A percentile compares a stretch with the other conserved stretches of the same genome.
Conservation (phyloP, 352 stramenopile genomes). For the Globisporangium orthogonon region DNA sequence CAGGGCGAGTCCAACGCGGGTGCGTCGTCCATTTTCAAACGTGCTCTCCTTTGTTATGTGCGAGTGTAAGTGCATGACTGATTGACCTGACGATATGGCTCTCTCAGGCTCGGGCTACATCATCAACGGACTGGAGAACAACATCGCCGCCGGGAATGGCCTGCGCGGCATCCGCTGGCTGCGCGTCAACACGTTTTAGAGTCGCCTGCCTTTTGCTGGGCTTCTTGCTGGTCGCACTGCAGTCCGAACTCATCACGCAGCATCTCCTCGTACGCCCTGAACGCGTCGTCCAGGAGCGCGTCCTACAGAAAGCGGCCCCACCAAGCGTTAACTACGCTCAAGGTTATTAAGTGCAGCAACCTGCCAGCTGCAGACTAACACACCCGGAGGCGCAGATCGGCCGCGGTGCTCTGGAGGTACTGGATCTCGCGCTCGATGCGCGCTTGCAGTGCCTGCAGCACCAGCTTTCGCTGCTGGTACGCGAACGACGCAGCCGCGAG, state of each 20-base stretch:
- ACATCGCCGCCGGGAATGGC: conserved; percentile 72
- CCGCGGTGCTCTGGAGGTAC: conserved; percentile 36
- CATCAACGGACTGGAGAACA: conserved; percentile 82
- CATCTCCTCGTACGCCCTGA: conserved; percentile 38
- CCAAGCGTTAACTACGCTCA: background rate
- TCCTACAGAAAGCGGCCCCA: conserved; percentile 22
- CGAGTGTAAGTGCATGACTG: too few species aligned
- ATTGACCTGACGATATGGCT: background rate
- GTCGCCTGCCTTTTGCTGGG: background rate
- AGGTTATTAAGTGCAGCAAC: too few species aligned
- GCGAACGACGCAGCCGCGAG: conserved; percentile 32
- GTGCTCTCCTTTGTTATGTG: too few species aligned
- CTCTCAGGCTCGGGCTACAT: conserved; percentile 57
- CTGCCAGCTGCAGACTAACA: too few species aligned
- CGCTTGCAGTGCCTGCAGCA: conserved; percentile 40
- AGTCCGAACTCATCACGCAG: conserved; percentile 25
- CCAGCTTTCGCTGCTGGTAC: conserved; percentile 51
- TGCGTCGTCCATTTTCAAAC: conserved; percentile 9
- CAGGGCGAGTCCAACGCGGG: conserved; percentile 60
- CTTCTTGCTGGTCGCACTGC: too few species aligned
- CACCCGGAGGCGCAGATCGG: conserved; percentile 42
- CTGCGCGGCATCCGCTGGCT: conserved; percentile 78
- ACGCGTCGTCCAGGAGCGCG: conserved; percentile 53
- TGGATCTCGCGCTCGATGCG: conserved; percentile 52
- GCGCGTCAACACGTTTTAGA: conserved; percentile 65